Conservation (phyloP, 805 yeast species). For the Wickerhamiella bombiphila region DNA sequence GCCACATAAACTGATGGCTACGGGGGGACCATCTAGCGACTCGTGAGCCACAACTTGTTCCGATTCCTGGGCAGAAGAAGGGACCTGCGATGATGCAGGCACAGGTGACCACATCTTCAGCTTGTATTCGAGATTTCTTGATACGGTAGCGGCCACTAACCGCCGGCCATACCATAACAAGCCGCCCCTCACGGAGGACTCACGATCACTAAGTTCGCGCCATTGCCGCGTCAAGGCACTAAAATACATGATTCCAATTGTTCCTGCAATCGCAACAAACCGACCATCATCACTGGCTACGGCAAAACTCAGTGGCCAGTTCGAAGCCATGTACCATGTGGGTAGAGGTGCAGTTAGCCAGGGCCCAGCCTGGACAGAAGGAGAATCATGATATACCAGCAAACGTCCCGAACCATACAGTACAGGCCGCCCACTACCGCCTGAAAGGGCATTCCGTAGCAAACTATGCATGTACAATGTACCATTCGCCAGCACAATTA, state of each 20-base stretch:
- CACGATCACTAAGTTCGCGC: constrained; percentile 31
- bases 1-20: constrained; percentile 20
- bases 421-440: constrained; percentile 27
- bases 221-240: constrained; percentile 30
- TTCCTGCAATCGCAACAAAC: constrained; percentile 36
- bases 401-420: constrained; percentile 29
- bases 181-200: constrained; percentile 26
- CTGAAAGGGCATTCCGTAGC: constrained; percentile 23
- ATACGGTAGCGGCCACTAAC: constrained; percentile 21
- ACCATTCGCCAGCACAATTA: constrained; percentile 17
- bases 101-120: constrained; percentile 27
- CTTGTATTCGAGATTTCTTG: constrained; percentile 15
- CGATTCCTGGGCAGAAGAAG: constrained; percentile 6
- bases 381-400: constrained; percentile 31
- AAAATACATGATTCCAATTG: constrained; percentile 32
- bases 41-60: constrained; percentile 21
- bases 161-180: constrained; percentile 26
- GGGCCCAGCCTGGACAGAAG: constrained; percentile 21
- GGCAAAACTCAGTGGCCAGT: constrained; percentile 30
- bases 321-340: constrained; percentile 29
- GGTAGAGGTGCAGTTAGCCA: constrained; percentile 38
- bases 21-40: constrained; percentile 20
- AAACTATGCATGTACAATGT: constrained; percentile 14
- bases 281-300: constrained; percentile 35
- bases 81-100: not conserved